A percentile compares a stretch with the other conserved stretches of the same genome.
Evolutionary conservation across 2,329 filamentous ascomycete species (phyloP).

Genomic region (Penicillium griseofulvum): DNA sequence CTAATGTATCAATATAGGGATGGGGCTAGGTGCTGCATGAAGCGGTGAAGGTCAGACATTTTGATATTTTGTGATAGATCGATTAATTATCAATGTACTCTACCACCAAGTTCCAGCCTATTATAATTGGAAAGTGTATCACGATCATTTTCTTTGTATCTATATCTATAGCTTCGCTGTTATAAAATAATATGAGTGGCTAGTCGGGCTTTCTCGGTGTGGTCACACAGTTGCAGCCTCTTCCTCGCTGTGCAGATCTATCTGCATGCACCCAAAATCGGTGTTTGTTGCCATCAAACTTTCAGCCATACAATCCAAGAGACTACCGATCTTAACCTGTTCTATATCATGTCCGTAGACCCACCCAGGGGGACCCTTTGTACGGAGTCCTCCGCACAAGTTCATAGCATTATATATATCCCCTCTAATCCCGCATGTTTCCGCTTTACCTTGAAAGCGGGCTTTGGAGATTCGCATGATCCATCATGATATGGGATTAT

Average conservation of each 20-base stretch:
- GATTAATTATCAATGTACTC: too few species aligned
- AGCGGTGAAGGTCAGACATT: constrained; percentile 7
- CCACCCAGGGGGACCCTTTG: constrained; percentile 1
- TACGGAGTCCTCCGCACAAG: background rate
- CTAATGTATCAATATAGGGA: background rate
- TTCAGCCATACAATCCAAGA: background rate
- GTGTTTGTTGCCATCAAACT: background rate
- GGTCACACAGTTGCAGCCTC: constrained; percentile 17
- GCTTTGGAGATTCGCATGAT: background rate
- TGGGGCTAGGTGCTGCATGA: constrained; percentile 5
- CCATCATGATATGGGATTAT: constrained; percentile 25
- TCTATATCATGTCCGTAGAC: background rate
- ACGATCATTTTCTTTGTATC: background rate
- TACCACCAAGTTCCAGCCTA: background rate
- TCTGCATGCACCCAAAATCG: constrained; percentile 7
- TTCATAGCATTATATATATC: background rate
- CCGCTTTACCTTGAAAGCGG: background rate
- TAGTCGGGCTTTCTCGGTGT: background rate
- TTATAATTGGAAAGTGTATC: background rate
- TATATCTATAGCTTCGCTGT: background rate
- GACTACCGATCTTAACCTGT: background rate
- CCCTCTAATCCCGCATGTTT: constrained; percentile 1
- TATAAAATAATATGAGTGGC: constrained; percentile 7
- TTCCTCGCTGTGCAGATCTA: constrained; percentile 13
- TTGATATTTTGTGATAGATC: too few species aligned